Evolutionary conservation across 108 stramenopile species (phyloP).

Genomic region (Mediolabrus comicus): DNA sequence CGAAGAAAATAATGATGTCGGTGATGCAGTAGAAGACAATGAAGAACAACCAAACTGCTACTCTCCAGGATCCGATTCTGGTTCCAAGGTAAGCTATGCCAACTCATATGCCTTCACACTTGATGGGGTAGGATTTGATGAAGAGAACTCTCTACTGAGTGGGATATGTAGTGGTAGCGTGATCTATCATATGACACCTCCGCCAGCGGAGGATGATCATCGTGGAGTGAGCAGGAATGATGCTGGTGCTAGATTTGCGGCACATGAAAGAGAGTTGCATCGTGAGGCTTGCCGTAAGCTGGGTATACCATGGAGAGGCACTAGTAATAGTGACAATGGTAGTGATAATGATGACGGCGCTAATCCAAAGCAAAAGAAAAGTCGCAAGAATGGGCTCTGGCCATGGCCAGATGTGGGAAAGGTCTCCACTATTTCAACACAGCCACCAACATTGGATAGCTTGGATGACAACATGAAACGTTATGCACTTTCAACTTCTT

Average conservation of each 20-base stretch:
- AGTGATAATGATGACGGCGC: neutral
- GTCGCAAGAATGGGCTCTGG: neutral
- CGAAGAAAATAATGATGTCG: neutral
- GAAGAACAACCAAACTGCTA: too few relatives aligned
- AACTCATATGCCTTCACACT: slow-evolving; percentile 39
- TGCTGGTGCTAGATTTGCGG: neutral
- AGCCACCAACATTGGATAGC: neutral
- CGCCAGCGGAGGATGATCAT: neutral
- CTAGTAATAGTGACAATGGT: neutral
- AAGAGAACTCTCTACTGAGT: slow-evolving; percentile 13
- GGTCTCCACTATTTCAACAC: neutral
- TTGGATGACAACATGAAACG: neutral
- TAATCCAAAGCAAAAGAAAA: neutral
- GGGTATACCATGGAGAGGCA: slow-evolving; percentile 25
- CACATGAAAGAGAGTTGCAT: slow-evolving; percentile 9
- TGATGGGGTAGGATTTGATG: slow-evolving; percentile 37
- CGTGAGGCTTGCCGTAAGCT: slow-evolving; percentile 26
- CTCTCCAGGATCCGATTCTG: slow-evolving; percentile 15
- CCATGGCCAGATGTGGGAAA: neutral
- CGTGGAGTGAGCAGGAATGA: neutral
- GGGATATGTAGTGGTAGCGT: neutral
- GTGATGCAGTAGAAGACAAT: too few relatives aligned
- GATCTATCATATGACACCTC: neutral
- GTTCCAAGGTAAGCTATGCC: slow-evolving; percentile 2
- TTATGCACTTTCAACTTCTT: neutral